Evolutionary conservation across 2,329 filamentous ascomycete species (phyloP).

Genomic region (Ceratocystis albifundus): DNA sequence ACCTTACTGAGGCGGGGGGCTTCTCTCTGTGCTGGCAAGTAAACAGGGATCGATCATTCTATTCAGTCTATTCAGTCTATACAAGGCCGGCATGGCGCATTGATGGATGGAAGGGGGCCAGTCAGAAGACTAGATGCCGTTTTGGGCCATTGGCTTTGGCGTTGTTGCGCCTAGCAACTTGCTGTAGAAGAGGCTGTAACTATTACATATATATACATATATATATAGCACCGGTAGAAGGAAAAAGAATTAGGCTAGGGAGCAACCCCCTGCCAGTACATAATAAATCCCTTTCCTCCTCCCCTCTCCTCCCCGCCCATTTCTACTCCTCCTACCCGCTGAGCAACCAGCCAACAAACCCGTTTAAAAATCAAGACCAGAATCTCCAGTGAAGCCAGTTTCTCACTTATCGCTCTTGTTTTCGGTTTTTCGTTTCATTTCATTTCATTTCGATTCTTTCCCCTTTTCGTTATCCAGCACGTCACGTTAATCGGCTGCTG

Average conservation of each 20-base stretch:
- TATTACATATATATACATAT: no score
- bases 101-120: no score
- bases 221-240: background rate
- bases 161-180: constrained; percentile 17
- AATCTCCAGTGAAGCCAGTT: background rate
- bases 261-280: constrained; percentile 7
- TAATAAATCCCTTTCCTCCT: background rate
- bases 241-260: constrained; percentile 3
- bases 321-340: background rate
- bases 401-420: no score
- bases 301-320: constrained; percentile 1
- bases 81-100: no score
- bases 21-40: background rate
- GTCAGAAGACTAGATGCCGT: no score
- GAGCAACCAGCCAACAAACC: constrained; percentile 1
- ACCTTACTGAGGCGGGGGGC: constrained; percentile 14
- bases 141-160: no score
- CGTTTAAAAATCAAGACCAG: background rate
- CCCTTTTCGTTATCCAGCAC: no score
- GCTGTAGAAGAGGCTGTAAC: background rate
- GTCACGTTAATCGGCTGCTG: no score
- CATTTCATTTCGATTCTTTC: no score
- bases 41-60: background rate
- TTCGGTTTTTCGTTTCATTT: no score
- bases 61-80: no score